Conservation (phyloP, 768 basidiomycete species). For the Phanerochaete sordida region DNA sequence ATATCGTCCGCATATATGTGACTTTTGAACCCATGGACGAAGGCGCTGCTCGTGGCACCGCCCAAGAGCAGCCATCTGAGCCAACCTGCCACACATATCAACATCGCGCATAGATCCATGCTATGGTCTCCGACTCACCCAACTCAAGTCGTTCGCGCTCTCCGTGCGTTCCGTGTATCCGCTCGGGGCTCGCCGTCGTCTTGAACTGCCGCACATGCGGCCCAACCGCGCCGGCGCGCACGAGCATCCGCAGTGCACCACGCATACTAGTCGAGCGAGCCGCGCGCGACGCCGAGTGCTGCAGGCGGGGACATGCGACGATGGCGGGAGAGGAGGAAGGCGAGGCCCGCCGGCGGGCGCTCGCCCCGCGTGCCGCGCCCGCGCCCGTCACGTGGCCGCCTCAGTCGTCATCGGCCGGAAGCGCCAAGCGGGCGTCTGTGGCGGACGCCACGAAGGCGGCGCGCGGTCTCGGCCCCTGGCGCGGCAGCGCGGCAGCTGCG, state of each 20-base stretch:
- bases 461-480: background rate
- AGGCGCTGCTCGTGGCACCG: background rate
- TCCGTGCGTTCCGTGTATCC: background rate
- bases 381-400: background rate
- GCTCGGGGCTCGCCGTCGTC: no score
- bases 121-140: background rate
- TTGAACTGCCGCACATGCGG: no score
- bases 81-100: background rate
- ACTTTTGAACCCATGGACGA: background rate
- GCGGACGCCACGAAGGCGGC: background rate
- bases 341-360: background rate
- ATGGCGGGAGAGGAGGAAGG: background rate
- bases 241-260: background rate
- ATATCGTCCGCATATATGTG: background rate
- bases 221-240: background rate
- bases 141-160: background rate
- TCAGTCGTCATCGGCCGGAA: background rate
- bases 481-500: no score
- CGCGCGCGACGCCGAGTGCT: background rate
- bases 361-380: background rate
- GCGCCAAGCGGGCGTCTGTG: background rate
- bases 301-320: background rate
- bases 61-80: background rate
- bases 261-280: background rate
- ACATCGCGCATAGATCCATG: background rate